Conservation (phyloP, 352 stramenopile species). For the Pythium dissotocum region DNA sequence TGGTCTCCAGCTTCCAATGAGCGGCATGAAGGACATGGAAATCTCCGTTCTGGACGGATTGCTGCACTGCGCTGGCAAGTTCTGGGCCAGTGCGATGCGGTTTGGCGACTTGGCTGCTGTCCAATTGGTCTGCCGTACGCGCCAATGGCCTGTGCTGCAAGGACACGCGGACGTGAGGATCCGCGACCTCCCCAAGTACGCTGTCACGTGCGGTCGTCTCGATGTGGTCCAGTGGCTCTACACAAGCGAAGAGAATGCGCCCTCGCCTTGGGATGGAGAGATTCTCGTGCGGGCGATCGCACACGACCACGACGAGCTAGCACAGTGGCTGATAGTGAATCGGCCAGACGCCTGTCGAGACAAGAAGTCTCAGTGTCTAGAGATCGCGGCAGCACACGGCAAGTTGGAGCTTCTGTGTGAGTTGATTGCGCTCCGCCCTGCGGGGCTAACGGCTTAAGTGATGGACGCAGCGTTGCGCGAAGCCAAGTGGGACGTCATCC, state of each 20-base stretch:
- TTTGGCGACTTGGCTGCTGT: too few relatives aligned
- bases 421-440: not conserved
- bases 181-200: too few relatives aligned
- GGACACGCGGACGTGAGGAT: too few relatives aligned
- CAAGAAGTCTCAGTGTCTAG: too few relatives aligned
- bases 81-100: too few relatives aligned
- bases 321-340: not conserved
- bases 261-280: not conserved
- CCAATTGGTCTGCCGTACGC: too few relatives aligned
- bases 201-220: too few relatives aligned
- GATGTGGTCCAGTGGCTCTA: not conserved
- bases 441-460: not conserved
- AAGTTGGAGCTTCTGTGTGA: not conserved
- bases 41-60: too few relatives aligned
- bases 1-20: too few relatives aligned
- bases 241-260: not conserved
- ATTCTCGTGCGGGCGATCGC: not conserved
- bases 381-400: not conserved
- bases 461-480: not conserved
- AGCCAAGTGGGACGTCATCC: not conserved
- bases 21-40: too few relatives aligned
- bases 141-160: too few relatives aligned
- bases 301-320: not conserved
- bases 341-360: not conserved
- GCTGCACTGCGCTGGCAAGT: too few relatives aligned